A percentile compares a stretch with the other conserved stretches of the same genome.
Conservation (phyloP, 805 yeast species). For the Cyberlindnera sargentensis region DNA sequence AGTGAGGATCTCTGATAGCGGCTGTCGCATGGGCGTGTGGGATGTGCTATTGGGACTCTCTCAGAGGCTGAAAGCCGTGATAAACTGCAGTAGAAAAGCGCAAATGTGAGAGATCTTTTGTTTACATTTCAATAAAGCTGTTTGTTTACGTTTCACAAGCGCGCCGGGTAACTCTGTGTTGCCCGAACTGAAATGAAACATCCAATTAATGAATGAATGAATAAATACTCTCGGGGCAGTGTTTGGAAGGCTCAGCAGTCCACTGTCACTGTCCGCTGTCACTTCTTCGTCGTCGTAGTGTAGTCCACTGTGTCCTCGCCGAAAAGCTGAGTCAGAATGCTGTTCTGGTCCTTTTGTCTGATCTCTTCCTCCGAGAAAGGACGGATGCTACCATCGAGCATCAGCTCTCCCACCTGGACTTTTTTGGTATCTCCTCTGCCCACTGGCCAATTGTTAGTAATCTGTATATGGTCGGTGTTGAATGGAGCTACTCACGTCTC, state of each 20-base stretch:
- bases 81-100: too few relatives aligned
- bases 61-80: too few relatives aligned
- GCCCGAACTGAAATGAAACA: not conserved
- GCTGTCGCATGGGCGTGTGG: constrained; percentile 6
- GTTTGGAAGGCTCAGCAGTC: not conserved
- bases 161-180: not conserved
- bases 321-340: constrained; percentile 15
- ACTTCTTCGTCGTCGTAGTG: constrained; percentile 7
- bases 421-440: constrained; percentile 16
- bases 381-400: constrained; percentile 20
- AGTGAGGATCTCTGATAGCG: constrained; percentile 20
- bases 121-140: not conserved
- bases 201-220: not conserved
- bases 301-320: constrained; percentile 22
- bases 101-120: not conserved
- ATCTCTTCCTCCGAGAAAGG: constrained; percentile 16
- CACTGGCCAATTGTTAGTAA: constrained; percentile 6
- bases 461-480: not conserved
- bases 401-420: constrained; percentile 20
- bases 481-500: constrained; percentile 11
- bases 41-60: too few relatives aligned
- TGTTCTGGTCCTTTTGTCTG: constrained; percentile 15
- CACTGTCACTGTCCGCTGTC: not conserved
- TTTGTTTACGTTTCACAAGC: not conserved
- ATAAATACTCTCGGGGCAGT: not conserved